Evolutionary conservation across 768 basidiomycete species (phyloP), one percentile per base, ranked within the genome.

Genomic region (button mushroom (Agaricus bisporus)): DNA sequence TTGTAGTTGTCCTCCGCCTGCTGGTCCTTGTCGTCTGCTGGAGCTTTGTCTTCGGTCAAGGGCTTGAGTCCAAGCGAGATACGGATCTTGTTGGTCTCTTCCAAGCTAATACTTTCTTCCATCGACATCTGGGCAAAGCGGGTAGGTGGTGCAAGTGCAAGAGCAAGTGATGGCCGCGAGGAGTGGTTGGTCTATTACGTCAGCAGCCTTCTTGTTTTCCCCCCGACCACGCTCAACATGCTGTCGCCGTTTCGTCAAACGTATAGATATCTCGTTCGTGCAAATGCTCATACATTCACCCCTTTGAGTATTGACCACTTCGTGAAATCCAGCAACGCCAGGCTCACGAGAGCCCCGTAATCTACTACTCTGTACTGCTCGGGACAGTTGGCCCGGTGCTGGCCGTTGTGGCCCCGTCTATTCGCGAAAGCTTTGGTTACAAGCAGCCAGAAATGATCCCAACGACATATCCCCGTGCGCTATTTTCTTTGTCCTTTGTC

Each of bases 41-140:
- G 80, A 14, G 73, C 79, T 39, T 78, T 74, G 61, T 92, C 89
- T 60, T 93, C 94, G 15, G 86, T 88, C 53, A 98, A 80, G 39
- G 97, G 95, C 66, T 94, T 91, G 55, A 99, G 84, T 59, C 97
- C 97, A 37, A 97, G 79, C 4, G 86, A 88, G 55, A 95, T 82
- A 72, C 97, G 91, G 68, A 97, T 90, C 71, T 89, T 94, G 78
- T 95, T 95, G 36, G 93, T 95, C 76, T 95, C 92, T 64, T 94
- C 92, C 64, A 95, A 80, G 64, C 88, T 89, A 66, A 95, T 88
- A 60, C 88, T 86, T 69, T 90, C 83, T 74, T 91, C 87, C 86
- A 89, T 84, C 15, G 85, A 78, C 76, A 79, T 81, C 11, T 7
- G 3, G 32, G 32, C 32, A 3, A 7, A 32, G 32, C 7, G 2